Conservation (phyloP, 73 alveolate genomes). For the Paramecium biaurelia region DNA sequence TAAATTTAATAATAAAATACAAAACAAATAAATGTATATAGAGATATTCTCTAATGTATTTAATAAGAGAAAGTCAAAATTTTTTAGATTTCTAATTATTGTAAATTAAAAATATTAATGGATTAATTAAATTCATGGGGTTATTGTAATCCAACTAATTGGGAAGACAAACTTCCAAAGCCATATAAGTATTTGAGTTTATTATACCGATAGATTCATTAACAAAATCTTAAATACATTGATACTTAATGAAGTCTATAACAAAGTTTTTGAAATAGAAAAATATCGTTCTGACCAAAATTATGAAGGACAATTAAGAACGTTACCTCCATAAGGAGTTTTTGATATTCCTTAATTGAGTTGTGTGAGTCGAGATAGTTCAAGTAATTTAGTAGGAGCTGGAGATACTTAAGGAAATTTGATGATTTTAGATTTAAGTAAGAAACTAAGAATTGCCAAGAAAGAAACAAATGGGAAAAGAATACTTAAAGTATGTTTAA, state of each 20-base stretch:
- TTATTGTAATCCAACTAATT: slow-evolving; percentile 62
- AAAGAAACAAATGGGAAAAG: slow-evolving; percentile 52
- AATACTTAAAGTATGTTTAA: slow-evolving; percentile 21
- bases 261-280: slow-evolving; percentile 57
- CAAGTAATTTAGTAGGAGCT: slow-evolving; percentile 32
- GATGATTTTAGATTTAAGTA: slow-evolving; percentile 46
- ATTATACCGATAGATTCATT: background rate
- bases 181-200: slow-evolving; percentile 39
- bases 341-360: slow-evolving; percentile 51
- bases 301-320: slow-evolving; percentile 58
- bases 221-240: slow-evolving; percentile 8
- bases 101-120: slow-evolving; percentile 1
- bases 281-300: slow-evolving; percentile 61
- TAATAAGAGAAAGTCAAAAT: background rate
- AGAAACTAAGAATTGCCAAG: slow-evolving; percentile 51
- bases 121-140: slow-evolving; percentile 59
- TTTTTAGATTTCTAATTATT: background rate
- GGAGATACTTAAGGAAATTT: slow-evolving; percentile 58
- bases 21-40: too few relatives aligned
- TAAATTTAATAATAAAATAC: too few relatives aligned
- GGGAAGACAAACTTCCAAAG: slow-evolving; percentile 50
- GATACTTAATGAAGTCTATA: slow-evolving; percentile 38
- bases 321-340: slow-evolving; percentile 61
- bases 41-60: background rate
- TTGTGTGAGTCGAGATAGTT: slow-evolving; percentile 34